Evolutionary conservation across 225 moss, liverwort and hornwort species (phyloP), one percentile per base, ranked within the genome.

Genomic region (Ulota crispa): DNA sequence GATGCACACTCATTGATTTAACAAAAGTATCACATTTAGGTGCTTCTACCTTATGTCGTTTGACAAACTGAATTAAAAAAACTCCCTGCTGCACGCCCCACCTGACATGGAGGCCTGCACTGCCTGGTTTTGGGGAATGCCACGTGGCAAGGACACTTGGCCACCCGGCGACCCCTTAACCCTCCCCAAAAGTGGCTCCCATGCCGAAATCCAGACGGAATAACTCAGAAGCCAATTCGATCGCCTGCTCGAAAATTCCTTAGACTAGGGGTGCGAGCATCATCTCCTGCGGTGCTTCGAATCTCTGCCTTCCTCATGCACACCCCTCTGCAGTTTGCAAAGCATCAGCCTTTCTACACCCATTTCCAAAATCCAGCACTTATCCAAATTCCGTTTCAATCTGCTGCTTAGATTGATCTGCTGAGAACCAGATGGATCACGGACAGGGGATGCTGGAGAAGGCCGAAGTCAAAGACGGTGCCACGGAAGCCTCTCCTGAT

Each of bases 361-460:
- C 20, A 34, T 36, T 34, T 69, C 68, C 45, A 1, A 7, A 26
- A 27, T 45, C 9, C 20, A 1, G 13, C 23, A 54, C 16, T 45
- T 18, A 8, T 5, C 47, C 2, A 47, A 15, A 47, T 16, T 50
- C 5, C 18, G 11, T 1, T 66, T 66, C 50, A 50, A 18, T n/a
- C 23, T 23, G 11, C 6, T 60, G 43, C 45, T 45, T 74, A 4
- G 45, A 43, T 61, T 34, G 34, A 45, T 23, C 14, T 26, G 26
- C 2, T 5, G 9, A 62, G 63, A 23, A 4, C 11, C 28, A 20
- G 45, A 87, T 84, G 84, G 81, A 87, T 74, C 74, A 74, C 56
- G 81, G 73, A 27, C 84, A 81, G 62, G 57, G 80, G 19, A 77
- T 77, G 54, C 14, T 39, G 78, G 81, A 81, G 78, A 83, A 76